phyloP scores from a whole-genome alignment of 108 stramenopile species.

The Phaeodactylum tricornutum region DNA sequence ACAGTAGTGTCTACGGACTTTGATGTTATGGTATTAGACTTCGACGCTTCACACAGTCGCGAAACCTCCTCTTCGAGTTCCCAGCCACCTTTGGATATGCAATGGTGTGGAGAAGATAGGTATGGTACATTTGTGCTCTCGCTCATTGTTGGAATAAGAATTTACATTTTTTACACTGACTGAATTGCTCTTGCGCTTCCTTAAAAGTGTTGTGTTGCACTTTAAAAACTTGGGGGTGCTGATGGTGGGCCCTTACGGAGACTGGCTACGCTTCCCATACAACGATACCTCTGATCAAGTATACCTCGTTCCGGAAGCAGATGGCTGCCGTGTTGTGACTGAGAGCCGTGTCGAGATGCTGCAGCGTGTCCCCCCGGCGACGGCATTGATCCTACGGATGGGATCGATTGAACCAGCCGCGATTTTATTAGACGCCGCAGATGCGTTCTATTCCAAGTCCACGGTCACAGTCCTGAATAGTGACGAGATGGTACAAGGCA shows the following conservation, averaged over 20 bases:
- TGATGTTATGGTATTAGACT: constrained; percentile 86
- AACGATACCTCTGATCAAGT: constrained; percentile 50
- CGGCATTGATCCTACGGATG: constrained; percentile 75
- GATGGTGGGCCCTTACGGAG: constrained; percentile 95
- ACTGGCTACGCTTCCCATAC: constrained; percentile 88
- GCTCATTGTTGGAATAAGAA: background rate
- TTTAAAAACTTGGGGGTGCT: constrained; percentile 89
- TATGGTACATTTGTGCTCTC: background rate
- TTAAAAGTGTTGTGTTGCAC: constrained; percentile 73
- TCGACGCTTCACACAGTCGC: too few species aligned
- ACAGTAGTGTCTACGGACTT: constrained; percentile 88
- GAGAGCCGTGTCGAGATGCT: constrained; percentile 73
- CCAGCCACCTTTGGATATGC: constrained; percentile 62
- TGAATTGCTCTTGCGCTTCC: too few species aligned
- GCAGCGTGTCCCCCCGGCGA: constrained; percentile 86
- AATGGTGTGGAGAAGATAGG: constrained; percentile 95
- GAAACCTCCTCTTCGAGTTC: constrained; percentile 67
- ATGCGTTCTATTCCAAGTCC: constrained; percentile 50
- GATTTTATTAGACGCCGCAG: constrained; percentile 89
- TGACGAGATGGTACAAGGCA: background rate
- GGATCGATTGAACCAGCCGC: constrained; percentile 91
- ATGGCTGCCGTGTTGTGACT: constrained; percentile 89
- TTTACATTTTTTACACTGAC: too few species aligned
- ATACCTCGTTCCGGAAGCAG: constrained; percentile 84
- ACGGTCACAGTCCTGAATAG: background rate